Evolutionary conservation across 2,329 filamentous ascomycete species (phyloP).

Genomic region (Leptographium lundbergii): DNA sequence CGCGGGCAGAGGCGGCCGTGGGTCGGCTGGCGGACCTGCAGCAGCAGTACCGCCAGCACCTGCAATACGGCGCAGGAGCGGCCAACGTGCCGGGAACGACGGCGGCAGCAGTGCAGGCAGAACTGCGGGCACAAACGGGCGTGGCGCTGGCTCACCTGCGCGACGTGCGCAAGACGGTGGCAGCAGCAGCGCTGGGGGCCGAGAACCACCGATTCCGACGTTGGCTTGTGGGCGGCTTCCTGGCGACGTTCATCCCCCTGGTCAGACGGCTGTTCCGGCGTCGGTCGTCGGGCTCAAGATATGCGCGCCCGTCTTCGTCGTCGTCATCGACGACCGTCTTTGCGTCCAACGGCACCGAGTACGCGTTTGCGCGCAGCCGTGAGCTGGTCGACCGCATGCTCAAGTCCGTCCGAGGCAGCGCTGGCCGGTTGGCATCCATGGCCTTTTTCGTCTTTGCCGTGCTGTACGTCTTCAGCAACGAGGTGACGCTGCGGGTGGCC

Average conservation of each 20-base stretch:
- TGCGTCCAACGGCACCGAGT: conserved; percentile 40
- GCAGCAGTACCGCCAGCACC: conserved; percentile 14
- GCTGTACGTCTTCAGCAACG: conserved; percentile 45
- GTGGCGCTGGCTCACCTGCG: conserved; percentile 32
- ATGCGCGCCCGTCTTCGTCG: neutral
- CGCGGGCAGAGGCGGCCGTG: conserved; percentile 19
- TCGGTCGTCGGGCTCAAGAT: conserved; percentile 9
- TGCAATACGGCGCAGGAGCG: conserved; percentile 13
- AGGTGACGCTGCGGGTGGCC: conserved; percentile 42
- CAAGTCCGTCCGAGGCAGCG: conserved; percentile 26
- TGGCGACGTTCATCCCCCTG: conserved; percentile 39
- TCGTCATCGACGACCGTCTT: neutral
- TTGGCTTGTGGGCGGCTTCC: conserved; percentile 37
- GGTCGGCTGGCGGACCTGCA: conserved; percentile 22
- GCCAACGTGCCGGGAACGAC: conserved; percentile 17
- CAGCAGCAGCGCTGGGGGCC: conserved; percentile 27
- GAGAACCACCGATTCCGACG: conserved; percentile 39
- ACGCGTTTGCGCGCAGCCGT: conserved; percentile 40
- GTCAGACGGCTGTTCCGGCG: conserved; percentile 40
- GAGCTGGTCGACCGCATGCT: conserved; percentile 37
- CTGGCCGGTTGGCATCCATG: conserved; percentile 33
- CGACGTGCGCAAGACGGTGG: conserved; percentile 30
- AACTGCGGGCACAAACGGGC: conserved; percentile 28
- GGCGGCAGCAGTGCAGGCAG: conserved; percentile 27
- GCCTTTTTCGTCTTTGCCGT: conserved; percentile 44